Percentiles rank a stretch among this genome's conserved stretches.
These are phyloP conservation scores for Aspergillus neoniger DNA, from an alignment of 2,329 filamentous ascomycete species.

Conservation along the genomic window DNA sequence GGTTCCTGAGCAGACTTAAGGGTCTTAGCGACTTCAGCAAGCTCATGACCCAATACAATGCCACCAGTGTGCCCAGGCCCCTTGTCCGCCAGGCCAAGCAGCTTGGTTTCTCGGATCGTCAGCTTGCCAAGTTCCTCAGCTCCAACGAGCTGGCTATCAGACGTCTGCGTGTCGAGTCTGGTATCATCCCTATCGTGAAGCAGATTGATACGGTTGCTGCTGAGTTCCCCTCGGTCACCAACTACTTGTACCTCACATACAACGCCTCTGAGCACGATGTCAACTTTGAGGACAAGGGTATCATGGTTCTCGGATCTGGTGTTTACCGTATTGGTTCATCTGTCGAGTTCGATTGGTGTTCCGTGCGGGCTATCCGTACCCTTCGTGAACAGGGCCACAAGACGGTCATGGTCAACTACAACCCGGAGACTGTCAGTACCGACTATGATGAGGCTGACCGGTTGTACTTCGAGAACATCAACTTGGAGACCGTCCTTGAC, in stretches of 20 bases:
- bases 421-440: slow-evolving; percentile 84
- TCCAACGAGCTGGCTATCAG: slow-evolving; percentile 92
- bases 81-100: slow-evolving; percentile 84
- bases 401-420: slow-evolving; percentile 95
- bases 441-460: slow-evolving; percentile 95
- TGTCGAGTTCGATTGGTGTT: slow-evolving; percentile 99
- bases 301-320: slow-evolving; percentile 95
- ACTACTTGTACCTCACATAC: slow-evolving; percentile 96
- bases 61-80: slow-evolving; percentile 64
- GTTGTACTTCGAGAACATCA: slow-evolving; percentile 96
- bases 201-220: slow-evolving; percentile 98
- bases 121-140: slow-evolving; percentile 90
- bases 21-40: slow-evolving; percentile 86
- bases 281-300: slow-evolving; percentile 80
- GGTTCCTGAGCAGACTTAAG: slow-evolving; percentile 94
- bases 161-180: slow-evolving; percentile 77
- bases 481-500: slow-evolving; percentile 83
- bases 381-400: slow-evolving; percentile 81
- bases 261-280: slow-evolving; percentile 87
- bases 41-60: slow-evolving; percentile 68
- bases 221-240: slow-evolving; percentile 91
- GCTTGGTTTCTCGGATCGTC: slow-evolving; percentile 89
- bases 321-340: slow-evolving; percentile 97
- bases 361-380: slow-evolving; percentile 88
- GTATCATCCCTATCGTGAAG: slow-evolving; percentile 88